These are phyloP conservation scores for Protea cynaroides DNA, from an alignment of 164 flowering plant genomes.

Conservation along the genomic window DNA sequence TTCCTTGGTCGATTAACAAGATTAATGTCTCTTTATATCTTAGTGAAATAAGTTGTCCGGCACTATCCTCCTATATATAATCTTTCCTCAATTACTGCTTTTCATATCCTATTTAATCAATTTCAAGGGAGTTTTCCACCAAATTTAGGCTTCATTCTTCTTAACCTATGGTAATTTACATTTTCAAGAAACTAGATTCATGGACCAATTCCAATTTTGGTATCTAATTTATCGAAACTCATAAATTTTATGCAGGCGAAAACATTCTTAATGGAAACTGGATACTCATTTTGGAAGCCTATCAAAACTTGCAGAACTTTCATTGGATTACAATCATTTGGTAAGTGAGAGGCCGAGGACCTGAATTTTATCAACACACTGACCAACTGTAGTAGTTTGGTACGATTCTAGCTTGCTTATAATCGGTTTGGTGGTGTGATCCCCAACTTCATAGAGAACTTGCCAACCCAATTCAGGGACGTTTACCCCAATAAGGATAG, in stretches of 20 bases:
- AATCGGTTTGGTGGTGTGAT: conserved; percentile 27
- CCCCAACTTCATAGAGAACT: conserved; percentile 23
- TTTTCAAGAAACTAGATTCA: neutral
- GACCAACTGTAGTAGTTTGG: conserved; percentile 24
- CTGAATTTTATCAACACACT: conserved; percentile 25
- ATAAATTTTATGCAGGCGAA: neutral
- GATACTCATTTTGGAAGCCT: neutral
- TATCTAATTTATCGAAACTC: neutral
- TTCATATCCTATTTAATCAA: neutral
- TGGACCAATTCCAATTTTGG: neutral
- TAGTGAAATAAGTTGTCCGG: no score
- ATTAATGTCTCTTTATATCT: no score
- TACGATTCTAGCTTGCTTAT: conserved; percentile 4
- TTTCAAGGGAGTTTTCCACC: neutral
- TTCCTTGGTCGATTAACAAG: no score
- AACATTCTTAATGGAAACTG: neutral
- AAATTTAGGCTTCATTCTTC: neutral
- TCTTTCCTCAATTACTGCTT: neutral
- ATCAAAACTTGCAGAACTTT: neutral
- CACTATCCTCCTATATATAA: neutral
- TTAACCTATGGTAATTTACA: neutral
- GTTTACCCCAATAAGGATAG: conserved; percentile 21
- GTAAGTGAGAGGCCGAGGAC: conserved; percentile 12
- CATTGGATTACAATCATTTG: neutral
- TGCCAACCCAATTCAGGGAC: conserved; percentile 11